Evolutionary conservation across 1,284 basidiomycete genomes (phyloP), one percentile per base, ranked within the genome.

Genomic region (Cryptococcus sp.): DNA sequence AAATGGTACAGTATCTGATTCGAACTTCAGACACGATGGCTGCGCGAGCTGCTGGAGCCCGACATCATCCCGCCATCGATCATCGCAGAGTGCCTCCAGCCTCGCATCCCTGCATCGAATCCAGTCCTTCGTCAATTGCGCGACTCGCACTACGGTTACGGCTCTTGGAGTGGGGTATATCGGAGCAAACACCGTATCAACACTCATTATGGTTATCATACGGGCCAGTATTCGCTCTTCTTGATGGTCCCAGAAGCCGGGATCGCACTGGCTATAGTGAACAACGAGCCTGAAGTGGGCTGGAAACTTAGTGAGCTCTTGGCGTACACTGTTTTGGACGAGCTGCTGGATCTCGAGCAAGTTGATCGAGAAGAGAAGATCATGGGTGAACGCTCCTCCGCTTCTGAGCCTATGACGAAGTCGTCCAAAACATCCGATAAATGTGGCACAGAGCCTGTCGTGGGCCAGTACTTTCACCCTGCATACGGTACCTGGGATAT

Each of bases 191-290:
- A 6, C 65, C 67, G 0, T 67, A 68, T 5, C 61, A 65, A 43
- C 57, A 45, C 41, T 45, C 51, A 1, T 35, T 57, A 2, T 13
- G 41, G 41, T 30, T 30, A 30, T 30, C 27, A 30, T 30, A 30
- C 27, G 10, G 27, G 27, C 27, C 27, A 46, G 65, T 20, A 35
- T 58, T 23, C 58, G 67, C n/a, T 27, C 64, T 13, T 69, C 3
- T 52, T 58, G 2, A 50, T 71, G 15, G 39, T 61, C 22, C 59
- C 57, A 8, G 69, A 70, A 51, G 68, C 68, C 46, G 63, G 50
- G 15, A 27, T 35, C 27, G 30, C 49, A 16, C 27, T 52, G 8
- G 17, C 45, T 1, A 52, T 60, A 30, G 43, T 57, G 35, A 30
- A 60, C 35, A 35, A 53, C 7, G 56, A 57, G 2, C 27, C 27